Percentiles rank a stretch among this genome's conserved stretches.
These are phyloP conservation scores for Colletotrichum cuscutae DNA, from an alignment of 2,329 filamentous ascomycete genomes.

Conservation along the genomic window DNA sequence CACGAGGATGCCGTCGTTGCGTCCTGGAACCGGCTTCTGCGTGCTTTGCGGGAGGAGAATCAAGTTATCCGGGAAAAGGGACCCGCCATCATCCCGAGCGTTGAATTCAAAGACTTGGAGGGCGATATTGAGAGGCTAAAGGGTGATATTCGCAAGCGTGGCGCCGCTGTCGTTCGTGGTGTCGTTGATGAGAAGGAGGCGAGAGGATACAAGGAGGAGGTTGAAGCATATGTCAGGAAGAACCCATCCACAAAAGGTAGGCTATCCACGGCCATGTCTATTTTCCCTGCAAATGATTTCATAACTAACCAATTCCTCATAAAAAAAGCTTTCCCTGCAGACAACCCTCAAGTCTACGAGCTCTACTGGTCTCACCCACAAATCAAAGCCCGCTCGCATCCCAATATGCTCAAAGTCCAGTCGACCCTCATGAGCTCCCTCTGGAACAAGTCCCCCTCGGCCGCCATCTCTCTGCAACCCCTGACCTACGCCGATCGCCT, in stretches of 20 bases:
- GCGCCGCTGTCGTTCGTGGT: slow-evolving; percentile 71
- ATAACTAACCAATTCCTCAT: neutral
- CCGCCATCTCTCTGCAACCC: slow-evolving; percentile 65
- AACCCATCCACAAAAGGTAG: slow-evolving; percentile 70
- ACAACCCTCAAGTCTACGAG: slow-evolving; percentile 78
- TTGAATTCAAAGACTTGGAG: slow-evolving; percentile 59
- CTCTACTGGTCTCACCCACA: slow-evolving; percentile 80
- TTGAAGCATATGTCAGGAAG: slow-evolving; percentile 71
- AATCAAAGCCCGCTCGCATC: slow-evolving; percentile 73
- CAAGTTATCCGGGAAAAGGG: slow-evolving; percentile 56
- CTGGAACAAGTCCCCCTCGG: slow-evolving; percentile 64
- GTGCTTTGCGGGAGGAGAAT: slow-evolving; percentile 57
- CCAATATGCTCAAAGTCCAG: slow-evolving; percentile 71
- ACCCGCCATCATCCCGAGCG: slow-evolving; percentile 61
- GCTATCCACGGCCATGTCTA: neutral
- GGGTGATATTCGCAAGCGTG: slow-evolving; percentile 68
- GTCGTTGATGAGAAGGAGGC: slow-evolving; percentile 74
- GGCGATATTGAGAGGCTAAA: slow-evolving; percentile 47
- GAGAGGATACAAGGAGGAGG: slow-evolving; percentile 70
- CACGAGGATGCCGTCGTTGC: slow-evolving; percentile 57
- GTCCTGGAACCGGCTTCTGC: slow-evolving; percentile 61
- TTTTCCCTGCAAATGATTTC: neutral
- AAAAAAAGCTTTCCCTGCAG: slow-evolving; percentile 68
- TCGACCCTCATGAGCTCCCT: slow-evolving; percentile 68
- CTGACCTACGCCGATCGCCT: slow-evolving; percentile 77